These are phyloP conservation scores for Suillus paluster DNA, from an alignment of 768 basidiomycete genomes.

Conservation along the genomic window DNA sequence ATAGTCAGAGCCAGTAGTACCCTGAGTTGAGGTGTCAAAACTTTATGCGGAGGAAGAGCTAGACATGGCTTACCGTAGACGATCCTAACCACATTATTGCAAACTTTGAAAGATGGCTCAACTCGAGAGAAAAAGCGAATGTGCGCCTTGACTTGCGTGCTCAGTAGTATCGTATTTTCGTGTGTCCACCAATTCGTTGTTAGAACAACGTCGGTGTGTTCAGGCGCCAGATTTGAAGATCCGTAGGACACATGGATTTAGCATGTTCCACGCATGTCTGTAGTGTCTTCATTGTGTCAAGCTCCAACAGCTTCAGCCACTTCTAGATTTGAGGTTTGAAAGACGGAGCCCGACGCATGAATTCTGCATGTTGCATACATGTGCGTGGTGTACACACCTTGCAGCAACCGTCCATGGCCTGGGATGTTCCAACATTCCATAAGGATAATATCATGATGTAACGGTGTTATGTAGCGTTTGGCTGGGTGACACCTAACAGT, in stretches of 20 bases:
- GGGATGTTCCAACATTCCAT: no score
- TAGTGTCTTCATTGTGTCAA: neutral
- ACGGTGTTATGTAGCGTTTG: no score
- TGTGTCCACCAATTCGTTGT: neutral
- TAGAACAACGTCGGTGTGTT: neutral
- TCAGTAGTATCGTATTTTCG: neutral
- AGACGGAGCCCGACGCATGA: neutral
- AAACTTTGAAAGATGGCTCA: neutral
- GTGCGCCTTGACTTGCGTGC: neutral
- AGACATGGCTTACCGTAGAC: neutral
- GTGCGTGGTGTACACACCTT: no score
- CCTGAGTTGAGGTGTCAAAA: no score
- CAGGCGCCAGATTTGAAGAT: neutral
- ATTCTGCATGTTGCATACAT: neutral
- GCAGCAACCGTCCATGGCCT: no score
- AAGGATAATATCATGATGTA: no score
- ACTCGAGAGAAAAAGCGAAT: neutral
- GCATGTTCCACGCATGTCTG: neutral
- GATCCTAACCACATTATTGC: neutral
- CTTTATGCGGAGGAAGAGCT: neutral
- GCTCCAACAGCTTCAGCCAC: neutral
- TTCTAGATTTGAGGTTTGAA: no score
- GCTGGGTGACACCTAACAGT: no score
- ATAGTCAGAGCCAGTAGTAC: no score
- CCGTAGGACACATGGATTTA: neutral